Conservation (phyloP, 2,329 filamentous ascomycete species). For the Colletotrichum kahawae region DNA sequence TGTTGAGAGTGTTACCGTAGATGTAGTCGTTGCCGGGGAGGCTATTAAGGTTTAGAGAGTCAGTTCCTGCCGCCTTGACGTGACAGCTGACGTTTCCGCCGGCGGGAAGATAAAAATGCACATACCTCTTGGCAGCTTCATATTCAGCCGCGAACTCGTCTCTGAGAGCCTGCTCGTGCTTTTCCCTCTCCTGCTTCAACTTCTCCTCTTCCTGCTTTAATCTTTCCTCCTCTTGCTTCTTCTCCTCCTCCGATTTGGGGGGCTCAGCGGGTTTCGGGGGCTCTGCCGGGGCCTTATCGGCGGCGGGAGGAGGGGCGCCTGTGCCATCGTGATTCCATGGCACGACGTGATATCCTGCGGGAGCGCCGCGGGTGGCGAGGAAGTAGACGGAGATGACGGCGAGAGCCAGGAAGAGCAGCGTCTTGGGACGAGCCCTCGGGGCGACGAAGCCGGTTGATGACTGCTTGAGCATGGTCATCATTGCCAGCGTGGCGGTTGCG, state of each 20-base stretch:
- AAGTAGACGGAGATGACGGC: constrained; percentile 48
- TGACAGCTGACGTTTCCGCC: constrained; percentile 17
- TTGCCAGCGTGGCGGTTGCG: not conserved
- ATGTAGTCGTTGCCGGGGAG: constrained; percentile 53
- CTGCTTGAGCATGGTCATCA: constrained; percentile 31
- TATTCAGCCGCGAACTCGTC: constrained; percentile 37
- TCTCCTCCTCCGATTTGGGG: constrained; percentile 19
- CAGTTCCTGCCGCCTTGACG: not conserved
- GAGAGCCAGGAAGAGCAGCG: constrained; percentile 44
- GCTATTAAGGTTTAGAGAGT: constrained; percentile 30
- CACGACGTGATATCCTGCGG: constrained; percentile 38
- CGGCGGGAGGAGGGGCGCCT: not conserved
- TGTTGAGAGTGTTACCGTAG: constrained; percentile 61
- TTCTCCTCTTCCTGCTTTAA: constrained; percentile 2
- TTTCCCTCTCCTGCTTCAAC: constrained; percentile 22
- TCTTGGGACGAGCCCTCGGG: constrained; percentile 44
- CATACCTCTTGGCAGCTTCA: constrained; percentile 45
- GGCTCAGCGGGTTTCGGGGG: not conserved
- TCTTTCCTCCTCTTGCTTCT: constrained; percentile 16
- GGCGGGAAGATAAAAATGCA: constrained; percentile 16
- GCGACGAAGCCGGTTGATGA: constrained; percentile 24
- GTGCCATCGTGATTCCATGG: constrained; percentile 29
- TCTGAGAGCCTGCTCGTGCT: constrained; percentile 33
- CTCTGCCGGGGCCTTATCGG: not conserved
- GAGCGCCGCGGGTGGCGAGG: constrained; percentile 42